These are phyloP conservation scores for Ogataea paraovalis DNA, from an alignment of 805 yeast species.

Conservation along the genomic window DNA sequence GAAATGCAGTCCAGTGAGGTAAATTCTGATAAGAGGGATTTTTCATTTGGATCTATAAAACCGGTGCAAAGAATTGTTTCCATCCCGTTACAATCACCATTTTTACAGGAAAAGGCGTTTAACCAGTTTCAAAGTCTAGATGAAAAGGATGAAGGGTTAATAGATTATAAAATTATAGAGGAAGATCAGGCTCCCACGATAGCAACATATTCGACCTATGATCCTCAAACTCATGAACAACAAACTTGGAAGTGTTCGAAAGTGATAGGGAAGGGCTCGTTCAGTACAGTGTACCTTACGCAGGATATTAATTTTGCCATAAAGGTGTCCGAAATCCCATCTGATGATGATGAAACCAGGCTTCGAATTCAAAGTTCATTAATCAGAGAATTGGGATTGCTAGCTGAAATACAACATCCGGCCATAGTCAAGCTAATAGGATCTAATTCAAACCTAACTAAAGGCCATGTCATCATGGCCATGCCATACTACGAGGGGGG, in stretches of 20 bases:
- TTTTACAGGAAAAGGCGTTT: constrained; percentile 12
- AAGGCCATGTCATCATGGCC: constrained; percentile 42
- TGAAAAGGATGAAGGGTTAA: constrained; percentile 4
- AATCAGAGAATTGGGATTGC: constrained; percentile 69
- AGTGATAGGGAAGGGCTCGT: constrained; percentile 63
- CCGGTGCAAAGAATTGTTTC: constrained; percentile 30
- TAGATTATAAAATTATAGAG: neutral
- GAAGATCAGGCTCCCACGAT: constrained; percentile 2
- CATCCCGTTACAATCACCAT: constrained; percentile 22
- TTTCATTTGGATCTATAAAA: constrained; percentile 16
- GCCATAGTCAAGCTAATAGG: constrained; percentile 63
- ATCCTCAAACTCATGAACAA: constrained; percentile 8
- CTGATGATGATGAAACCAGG: constrained; percentile 33
- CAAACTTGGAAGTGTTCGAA: constrained; percentile 34
- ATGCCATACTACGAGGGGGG: constrained; percentile 83
- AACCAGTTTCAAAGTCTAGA: constrained; percentile 6
- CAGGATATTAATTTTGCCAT: constrained; percentile 52
- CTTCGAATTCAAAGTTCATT: constrained; percentile 58
- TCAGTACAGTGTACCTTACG: constrained; percentile 60
- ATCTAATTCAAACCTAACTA: constrained; percentile 32
- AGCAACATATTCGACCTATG: constrained; percentile 11
- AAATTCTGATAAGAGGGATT: constrained; percentile 5
- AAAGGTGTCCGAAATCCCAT: constrained; percentile 52
- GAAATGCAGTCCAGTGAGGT: constrained; percentile 13
- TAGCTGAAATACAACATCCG: constrained; percentile 59